These are phyloP conservation scores for Colletotrichum sp. DNA, from an alignment of 2,329 filamentous ascomycete species.

Conservation along the genomic window DNA sequence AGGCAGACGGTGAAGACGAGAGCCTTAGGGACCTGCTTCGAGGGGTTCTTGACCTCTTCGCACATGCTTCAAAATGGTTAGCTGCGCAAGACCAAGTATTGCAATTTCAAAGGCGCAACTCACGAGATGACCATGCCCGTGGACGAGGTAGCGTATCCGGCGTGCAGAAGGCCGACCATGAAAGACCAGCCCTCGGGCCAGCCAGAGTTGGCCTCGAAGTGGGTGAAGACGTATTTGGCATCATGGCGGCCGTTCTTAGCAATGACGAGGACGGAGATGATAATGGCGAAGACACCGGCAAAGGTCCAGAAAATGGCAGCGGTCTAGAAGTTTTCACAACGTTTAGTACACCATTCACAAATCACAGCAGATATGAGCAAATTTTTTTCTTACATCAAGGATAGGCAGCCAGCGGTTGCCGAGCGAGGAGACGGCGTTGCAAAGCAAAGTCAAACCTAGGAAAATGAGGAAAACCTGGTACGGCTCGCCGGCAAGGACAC, in stretches of 20 bases:
- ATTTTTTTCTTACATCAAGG: conserved; percentile 65
- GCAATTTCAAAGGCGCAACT: conserved; percentile 35
- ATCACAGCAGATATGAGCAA: neutral
- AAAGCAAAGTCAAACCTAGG: conserved; percentile 69
- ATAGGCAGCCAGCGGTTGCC: conserved; percentile 71
- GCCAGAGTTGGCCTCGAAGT: conserved; percentile 72
- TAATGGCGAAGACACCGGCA: conserved; percentile 69
- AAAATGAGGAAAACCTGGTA: conserved; percentile 78
- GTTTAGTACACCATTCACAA: neutral
- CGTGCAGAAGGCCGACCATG: conserved; percentile 74
- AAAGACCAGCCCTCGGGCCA: conserved; percentile 77
- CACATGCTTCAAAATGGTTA: conserved; percentile 62
- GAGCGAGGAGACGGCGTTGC: conserved; percentile 69
- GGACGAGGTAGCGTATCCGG: conserved; percentile 75
- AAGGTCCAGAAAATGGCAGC: conserved; percentile 80
- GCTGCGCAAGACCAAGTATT: neutral
- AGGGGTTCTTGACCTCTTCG: conserved; percentile 71
- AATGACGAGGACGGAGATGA: conserved; percentile 66
- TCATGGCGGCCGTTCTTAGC: conserved; percentile 71
- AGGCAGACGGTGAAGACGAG: conserved; percentile 72
- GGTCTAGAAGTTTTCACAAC: conserved; percentile 49
- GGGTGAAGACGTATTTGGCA: conserved; percentile 68
- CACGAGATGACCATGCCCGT: conserved; percentile 83
- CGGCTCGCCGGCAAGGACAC: conserved; percentile 49
- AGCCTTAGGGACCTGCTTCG: conserved; percentile 73